Conservation (phyloP, 1,284 basidiomycete species). For the Microbotryum scabiosae region DNA sequence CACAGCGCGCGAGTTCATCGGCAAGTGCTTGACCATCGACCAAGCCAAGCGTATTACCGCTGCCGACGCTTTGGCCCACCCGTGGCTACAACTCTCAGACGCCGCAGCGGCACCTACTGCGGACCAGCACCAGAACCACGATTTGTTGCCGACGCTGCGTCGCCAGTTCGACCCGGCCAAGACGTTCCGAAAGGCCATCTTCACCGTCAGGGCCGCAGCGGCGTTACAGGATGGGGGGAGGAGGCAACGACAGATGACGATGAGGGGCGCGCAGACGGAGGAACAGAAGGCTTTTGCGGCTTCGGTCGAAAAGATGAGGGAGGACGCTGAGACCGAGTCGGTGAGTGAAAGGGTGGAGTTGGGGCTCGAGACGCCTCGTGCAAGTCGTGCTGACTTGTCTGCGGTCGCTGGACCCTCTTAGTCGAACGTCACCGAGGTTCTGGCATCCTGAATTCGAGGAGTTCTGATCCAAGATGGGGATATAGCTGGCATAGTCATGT, state of each 20-base stretch:
- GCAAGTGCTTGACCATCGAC: slow-evolving; percentile 71
- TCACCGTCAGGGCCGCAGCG: slow-evolving; percentile 22
- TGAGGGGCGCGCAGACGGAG: slow-evolving; percentile 5
- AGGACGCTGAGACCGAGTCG: slow-evolving; percentile 6
- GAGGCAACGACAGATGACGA: neutral
- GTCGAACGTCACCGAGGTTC: too few relatives aligned
- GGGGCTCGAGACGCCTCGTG: too few relatives aligned
- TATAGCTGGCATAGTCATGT: too few relatives aligned
- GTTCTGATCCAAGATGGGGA: too few relatives aligned
- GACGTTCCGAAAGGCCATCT: slow-evolving; percentile 32
- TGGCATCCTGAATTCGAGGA: too few relatives aligned
- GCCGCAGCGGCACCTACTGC: slow-evolving; percentile 32
- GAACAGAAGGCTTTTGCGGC: slow-evolving; percentile 4
- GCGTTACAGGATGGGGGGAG: slow-evolving; percentile 16
- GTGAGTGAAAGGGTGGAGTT: too few relatives aligned
- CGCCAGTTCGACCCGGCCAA: slow-evolving; percentile 78
- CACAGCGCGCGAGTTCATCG: slow-evolving; percentile 72
- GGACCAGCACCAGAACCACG: slow-evolving; percentile 41
- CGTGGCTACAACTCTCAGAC: slow-evolving; percentile 54
- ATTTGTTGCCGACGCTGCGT: slow-evolving; percentile 79
- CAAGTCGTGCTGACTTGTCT: too few relatives aligned
- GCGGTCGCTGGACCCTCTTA: too few relatives aligned
- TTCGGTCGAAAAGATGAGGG: slow-evolving; percentile 8
- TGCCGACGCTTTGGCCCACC: slow-evolving; percentile 58
- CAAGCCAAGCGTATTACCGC: slow-evolving; percentile 62